phyloP scores from a whole-genome alignment of 2,329 filamentous ascomycete genomes.

The Leptographium procerum region DNA sequence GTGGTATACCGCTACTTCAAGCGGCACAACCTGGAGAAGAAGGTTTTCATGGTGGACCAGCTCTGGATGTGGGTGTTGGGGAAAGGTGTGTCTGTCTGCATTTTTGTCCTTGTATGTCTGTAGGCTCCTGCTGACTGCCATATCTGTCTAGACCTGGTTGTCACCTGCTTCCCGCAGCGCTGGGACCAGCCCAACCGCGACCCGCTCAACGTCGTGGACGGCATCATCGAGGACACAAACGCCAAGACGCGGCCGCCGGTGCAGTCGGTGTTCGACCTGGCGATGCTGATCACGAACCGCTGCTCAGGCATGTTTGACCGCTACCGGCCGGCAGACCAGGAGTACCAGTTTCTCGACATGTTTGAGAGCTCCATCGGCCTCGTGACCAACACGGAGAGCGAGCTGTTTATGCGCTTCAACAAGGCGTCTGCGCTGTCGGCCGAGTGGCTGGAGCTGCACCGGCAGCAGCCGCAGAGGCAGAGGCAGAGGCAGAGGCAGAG shows the following conservation, averaged over 20 bases:
- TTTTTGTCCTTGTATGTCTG: too few relatives aligned
- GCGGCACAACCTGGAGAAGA: constrained; percentile 30
- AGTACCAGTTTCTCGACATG: constrained; percentile 56
- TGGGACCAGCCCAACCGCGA: constrained; percentile 52
- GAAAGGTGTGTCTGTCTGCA: constrained; percentile 21
- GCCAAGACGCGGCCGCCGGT: constrained; percentile 50
- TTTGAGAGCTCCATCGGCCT: constrained; percentile 52
- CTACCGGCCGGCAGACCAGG: constrained; percentile 43
- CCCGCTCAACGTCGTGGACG: constrained; percentile 50
- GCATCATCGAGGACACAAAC: constrained; percentile 53
- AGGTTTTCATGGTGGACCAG: constrained; percentile 59
- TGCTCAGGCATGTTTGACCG: constrained; percentile 51
- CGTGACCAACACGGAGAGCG: constrained; percentile 40
- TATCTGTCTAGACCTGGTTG: constrained; percentile 45
- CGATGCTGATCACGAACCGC: constrained; percentile 47
- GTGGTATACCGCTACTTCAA: constrained; percentile 49
- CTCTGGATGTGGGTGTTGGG: constrained; percentile 54
- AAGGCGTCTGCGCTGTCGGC: constrained; percentile 44
- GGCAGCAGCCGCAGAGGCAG: background rate
- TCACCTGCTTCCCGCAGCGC: constrained; percentile 46
- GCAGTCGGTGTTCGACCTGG: constrained; percentile 49
- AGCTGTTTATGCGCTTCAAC: constrained; percentile 50
- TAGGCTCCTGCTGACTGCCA: too few relatives aligned
- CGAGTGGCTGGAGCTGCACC: constrained; percentile 37
- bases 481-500: background rate